Percentiles rank a stretch among this genome's conserved stretches.
These are phyloP conservation scores for Colletotrichum sp. DNA, from an alignment of 2,329 filamentous ascomycete genomes.

Conservation along the genomic window DNA sequence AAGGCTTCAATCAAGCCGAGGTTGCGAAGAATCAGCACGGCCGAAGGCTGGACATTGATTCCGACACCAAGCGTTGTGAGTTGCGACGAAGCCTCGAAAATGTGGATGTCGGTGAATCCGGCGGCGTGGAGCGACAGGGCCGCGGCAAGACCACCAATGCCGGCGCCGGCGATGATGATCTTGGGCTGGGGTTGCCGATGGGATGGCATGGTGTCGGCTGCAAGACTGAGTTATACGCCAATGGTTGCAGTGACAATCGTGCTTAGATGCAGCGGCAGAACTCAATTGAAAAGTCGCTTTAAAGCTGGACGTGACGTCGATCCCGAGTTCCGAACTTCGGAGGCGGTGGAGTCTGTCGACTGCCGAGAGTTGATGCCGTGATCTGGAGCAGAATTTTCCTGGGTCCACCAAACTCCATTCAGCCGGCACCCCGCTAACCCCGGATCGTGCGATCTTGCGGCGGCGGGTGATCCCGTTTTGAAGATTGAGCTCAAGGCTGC, in stretches of 20 bases:
- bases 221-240: neutral
- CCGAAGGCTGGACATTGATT: constrained; percentile 3
- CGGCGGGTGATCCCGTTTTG: neutral
- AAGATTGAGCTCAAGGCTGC: too few relatives aligned
- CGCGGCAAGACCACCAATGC: constrained; percentile 7
- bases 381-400: neutral
- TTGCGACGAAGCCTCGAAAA: constrained; percentile 6
- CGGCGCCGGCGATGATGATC: constrained; percentile 31
- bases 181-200: constrained; percentile 1
- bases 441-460: neutral
- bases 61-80: constrained; percentile 12
- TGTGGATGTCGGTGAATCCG: constrained; percentile 6
- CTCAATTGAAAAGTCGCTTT: neutral
- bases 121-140: constrained; percentile 14
- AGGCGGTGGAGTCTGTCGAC: neutral
- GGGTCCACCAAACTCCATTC: neutral
- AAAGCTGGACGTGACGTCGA: neutral
- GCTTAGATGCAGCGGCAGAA: neutral
- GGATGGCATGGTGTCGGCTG: neutral
- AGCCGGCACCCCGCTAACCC: neutral
- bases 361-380: neutral
- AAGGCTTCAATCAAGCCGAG: constrained; percentile 2
- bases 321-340: neutral
- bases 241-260: neutral
- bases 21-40: constrained; percentile 6